phyloP scores from a whole-genome alignment of 192 early-diverging fungal species.

The Chytriomyces hyalinus region DNA sequence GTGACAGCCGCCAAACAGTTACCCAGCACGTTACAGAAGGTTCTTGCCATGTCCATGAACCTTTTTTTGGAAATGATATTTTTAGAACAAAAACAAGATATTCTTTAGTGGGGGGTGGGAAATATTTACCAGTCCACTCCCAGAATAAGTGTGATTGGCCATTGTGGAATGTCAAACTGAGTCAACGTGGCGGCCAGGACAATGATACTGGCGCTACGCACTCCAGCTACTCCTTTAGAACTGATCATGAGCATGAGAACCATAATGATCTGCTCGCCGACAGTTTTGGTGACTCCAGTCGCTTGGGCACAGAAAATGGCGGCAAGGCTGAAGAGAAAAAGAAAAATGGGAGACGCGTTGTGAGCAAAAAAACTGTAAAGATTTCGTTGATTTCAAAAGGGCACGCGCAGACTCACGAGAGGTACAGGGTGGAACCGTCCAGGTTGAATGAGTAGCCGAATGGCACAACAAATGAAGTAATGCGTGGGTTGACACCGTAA shows the following conservation, averaged over 20 bases:
- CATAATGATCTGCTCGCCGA: slow-evolving; percentile 66
- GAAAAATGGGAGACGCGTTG: too few species aligned
- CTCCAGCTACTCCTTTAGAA: slow-evolving; percentile 62
- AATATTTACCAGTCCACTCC: slow-evolving; percentile 64
- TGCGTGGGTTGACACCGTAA: slow-evolving; percentile 69
- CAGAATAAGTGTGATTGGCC: slow-evolving; percentile 66
- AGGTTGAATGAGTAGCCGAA: slow-evolving; percentile 80
- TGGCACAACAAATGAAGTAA: slow-evolving; percentile 69
- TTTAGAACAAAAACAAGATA: too few species aligned
- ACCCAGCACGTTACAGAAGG: slow-evolving; percentile 68
- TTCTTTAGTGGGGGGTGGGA: too few species aligned
- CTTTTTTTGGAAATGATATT: too few species aligned
- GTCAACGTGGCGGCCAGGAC: slow-evolving; percentile 61
- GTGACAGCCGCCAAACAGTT: slow-evolving; percentile 72
- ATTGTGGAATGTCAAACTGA: slow-evolving; percentile 61
- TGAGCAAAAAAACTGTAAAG: too few species aligned
- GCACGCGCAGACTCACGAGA: too few species aligned
- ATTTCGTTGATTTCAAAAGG: too few species aligned
- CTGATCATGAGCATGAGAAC: slow-evolving; percentile 73
- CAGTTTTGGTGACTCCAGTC: slow-evolving; percentile 48
- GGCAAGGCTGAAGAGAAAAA: slow-evolving; percentile 49
- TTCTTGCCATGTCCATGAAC: slow-evolving; percentile 79
- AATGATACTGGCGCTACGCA: slow-evolving; percentile 64
- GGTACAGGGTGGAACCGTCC: slow-evolving; percentile 77
- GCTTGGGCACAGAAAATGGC: slow-evolving; percentile 73